Base-by-base conservation (phyloP, 106 monocot genomes). In the Dioscorea alata region DNA sequence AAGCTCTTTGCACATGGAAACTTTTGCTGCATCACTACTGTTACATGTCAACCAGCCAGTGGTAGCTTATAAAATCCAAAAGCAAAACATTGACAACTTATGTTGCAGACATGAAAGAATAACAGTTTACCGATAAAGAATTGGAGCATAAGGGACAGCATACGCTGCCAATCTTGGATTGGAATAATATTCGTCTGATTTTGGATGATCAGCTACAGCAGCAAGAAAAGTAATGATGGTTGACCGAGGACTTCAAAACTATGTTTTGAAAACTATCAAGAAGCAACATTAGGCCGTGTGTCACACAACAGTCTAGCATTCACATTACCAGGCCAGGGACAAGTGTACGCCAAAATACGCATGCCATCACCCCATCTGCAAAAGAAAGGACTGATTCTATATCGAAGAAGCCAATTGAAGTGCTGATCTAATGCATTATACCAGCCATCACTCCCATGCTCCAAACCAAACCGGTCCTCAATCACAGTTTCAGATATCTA, bases 401-500 rank as follows among this genome's bases (percentile, higher is more conserved):
- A 92, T 69, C 92, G 81, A 70, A 97, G 92, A 78, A 97, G 89
- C 92, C 97, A 97, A 67, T 79, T 82, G 69, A 97, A 97, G 64
- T 97, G 92, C 33, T 59, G 68, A 73, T 97, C 92, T 18, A 97
- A 71, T 50, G 89, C 86, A 72, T 83, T 70, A 73, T 90, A 83
- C 97, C 97, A 97, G 32, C 72, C 85, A 70, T 85, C 78, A 83
- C 78, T 92, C 32, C 97, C 92, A 89, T 97, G 92, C 72, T 80
- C 58, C 70, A 97, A 33, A 67, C 83, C 75, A 84, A 92, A 97
- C 4, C 97, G 92, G 76, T 97, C 92, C 75, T 97, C 97, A 63
- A 97, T 97, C 65, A 97, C 97, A 54, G 97, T 97, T 83, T 97
- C 97, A 63, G 97, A 97, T 87, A 97, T 77, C 97, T 97, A 70